Conservation (phyloP, 768 basidiomycete genomes). For the Pleurotus ostreatus region DNA sequence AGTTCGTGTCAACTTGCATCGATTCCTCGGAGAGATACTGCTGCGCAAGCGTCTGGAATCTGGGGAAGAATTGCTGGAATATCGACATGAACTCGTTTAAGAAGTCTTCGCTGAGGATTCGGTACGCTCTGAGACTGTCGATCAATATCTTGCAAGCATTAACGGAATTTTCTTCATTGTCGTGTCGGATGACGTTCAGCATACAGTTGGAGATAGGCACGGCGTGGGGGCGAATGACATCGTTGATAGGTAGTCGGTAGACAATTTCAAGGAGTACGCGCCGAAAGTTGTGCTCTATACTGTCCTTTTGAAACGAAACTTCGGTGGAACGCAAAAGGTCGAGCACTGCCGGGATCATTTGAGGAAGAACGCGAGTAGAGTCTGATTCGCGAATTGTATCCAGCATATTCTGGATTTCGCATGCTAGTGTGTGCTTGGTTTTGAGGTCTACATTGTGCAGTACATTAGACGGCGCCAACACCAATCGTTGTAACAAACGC, state of each 20-base stretch:
- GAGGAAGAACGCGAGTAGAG: constrained; percentile 61
- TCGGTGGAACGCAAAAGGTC: constrained; percentile 70
- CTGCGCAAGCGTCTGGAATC: constrained; percentile 67
- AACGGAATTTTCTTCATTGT: constrained; percentile 95
- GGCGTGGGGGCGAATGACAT: constrained; percentile 68
- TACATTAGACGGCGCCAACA: constrained; percentile 5
- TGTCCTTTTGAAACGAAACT: constrained; percentile 62
- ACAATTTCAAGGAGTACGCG: constrained; percentile 85
- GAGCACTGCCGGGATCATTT: constrained; percentile 69
- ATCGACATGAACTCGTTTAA: constrained; percentile 77
- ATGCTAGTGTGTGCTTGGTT: constrained; percentile 65
- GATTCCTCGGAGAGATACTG: constrained; percentile 75
- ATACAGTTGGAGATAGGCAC: constrained; percentile 71
- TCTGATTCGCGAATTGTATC: constrained; percentile 78
- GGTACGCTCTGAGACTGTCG: constrained; percentile 80
- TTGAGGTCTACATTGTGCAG: constrained; percentile 50
- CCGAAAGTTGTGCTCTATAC: constrained; percentile 76
- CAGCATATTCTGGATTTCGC: constrained; percentile 77
- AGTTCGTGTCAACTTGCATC: constrained; percentile 45
- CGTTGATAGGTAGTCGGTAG: constrained; percentile 80
- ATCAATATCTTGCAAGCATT: constrained; percentile 88
- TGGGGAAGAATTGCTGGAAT: constrained; percentile 74
- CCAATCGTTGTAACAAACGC: constrained; percentile 12
- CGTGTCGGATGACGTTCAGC: constrained; percentile 77
- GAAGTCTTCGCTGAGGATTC: constrained; percentile 66